Conservation (phyloP, 1,284 basidiomycete genomes). For the Leccinum griseonigrum region DNA sequence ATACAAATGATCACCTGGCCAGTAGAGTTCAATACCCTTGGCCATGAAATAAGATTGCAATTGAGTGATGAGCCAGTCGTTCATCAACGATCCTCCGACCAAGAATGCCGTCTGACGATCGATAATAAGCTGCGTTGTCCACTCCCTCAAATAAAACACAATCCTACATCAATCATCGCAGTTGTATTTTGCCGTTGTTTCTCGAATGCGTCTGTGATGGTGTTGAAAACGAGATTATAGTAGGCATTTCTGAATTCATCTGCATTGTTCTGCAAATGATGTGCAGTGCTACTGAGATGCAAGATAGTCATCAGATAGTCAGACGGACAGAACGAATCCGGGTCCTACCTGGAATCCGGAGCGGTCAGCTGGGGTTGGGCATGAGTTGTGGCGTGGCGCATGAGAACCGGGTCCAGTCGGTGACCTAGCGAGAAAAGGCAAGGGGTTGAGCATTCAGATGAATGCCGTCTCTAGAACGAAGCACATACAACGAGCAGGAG, state of each 20-base stretch:
- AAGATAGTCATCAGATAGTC: neutral
- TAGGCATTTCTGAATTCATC: neutral
- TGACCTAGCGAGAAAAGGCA: neutral
- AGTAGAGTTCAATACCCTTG: neutral
- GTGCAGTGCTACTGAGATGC: neutral
- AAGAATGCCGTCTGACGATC: neutral
- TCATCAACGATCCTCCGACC: neutral
- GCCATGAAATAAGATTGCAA: neutral
- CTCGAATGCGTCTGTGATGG: neutral
- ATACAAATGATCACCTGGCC: neutral
- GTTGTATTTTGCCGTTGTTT: neutral
- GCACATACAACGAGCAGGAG: neutral
- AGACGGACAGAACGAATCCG: neutral
- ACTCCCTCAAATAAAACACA: neutral
- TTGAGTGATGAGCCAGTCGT: neutral
- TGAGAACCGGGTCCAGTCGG: neutral
- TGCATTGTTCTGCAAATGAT: neutral
- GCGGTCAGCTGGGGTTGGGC: no score
- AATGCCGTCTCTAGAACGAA: neutral
- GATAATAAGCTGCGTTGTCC: neutral
- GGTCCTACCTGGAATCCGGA: neutral
- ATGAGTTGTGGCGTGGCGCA: neutral
- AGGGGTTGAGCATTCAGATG: neutral
- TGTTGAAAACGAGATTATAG: neutral
- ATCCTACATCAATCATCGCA: neutral